Evolutionary conservation across 1,284 basidiomycete genomes (phyloP), one percentile per base, ranked within the genome.

Genomic region (Papiliotrema terrestris): DNA sequence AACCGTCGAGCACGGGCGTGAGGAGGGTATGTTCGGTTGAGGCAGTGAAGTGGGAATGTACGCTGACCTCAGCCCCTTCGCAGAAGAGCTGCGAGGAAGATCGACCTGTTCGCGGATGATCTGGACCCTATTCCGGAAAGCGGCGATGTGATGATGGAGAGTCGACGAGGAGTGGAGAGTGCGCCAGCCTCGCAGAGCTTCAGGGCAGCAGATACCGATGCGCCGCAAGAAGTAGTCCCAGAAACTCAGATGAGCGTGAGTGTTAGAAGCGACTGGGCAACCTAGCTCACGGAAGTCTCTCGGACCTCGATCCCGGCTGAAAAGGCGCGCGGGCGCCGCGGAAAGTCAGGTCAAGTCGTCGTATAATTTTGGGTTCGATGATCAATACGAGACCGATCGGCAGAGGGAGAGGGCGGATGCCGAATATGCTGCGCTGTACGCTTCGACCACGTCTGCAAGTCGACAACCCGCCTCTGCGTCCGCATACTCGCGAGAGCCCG

Each of bases 371-470:
- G 54, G 54, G n/a, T 58, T 62, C 29, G 45, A 53, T 25, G 45
- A 53, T 8, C 8, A 44, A 17, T 35, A 52, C 37, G 60, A 61
- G 35, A 54, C 52, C 8, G 58, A 59, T 22, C 45, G 54, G 8
- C 57, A 67, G 55, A 56, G 60, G 22, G 60, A 68, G 51, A 66
- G 70, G 45, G 57, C 52, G 5, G 61, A 59, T n/a, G 58, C 58
- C 8, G 64, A 68, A 54, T 66, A 66, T 13, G 56, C 63, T 9
- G 58, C 68, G 52, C 52, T 74, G 37, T 74, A 74, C 46, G 71
- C 73, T 55, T 57, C 69, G 54, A 65, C 66, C 11, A 60, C 64
- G 53, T 55, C 64, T 23, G 52, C 62, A 44, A 35, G 56, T 9
- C 8, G 22, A 26, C 22, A 36, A 8, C 5, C 5, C 11, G 29